These are phyloP conservation scores for Colletotrichum sp. DNA, from an alignment of 2,329 filamentous ascomycete species.

Conservation along the genomic window DNA sequence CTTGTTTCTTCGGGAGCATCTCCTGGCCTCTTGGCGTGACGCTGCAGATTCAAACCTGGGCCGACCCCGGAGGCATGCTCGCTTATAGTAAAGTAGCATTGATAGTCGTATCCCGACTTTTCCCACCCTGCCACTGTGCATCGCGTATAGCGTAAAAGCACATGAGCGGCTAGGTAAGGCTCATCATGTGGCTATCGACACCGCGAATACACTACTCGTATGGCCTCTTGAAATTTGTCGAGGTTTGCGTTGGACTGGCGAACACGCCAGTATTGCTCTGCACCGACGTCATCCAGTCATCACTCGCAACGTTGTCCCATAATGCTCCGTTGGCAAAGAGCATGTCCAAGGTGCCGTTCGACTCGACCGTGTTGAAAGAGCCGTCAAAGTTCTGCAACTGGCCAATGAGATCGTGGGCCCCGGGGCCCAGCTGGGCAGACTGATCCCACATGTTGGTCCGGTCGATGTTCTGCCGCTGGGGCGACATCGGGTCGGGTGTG, in stretches of 20 bases:
- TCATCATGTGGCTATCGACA: not conserved
- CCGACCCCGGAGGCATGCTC: not conserved
- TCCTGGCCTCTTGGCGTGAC: not conserved
- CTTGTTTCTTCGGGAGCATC: too few relatives aligned
- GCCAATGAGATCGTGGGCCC: constrained; percentile 4
- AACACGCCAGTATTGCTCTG: constrained; percentile 1
- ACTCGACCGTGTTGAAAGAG: constrained; percentile 13
- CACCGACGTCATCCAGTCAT: constrained; percentile 14
- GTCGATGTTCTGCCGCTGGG: not conserved
- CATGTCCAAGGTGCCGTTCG: constrained; percentile 13
- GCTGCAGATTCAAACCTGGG: not conserved
- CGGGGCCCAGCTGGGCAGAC: not conserved
- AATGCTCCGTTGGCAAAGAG: constrained; percentile 9
- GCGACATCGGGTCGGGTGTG: not conserved
- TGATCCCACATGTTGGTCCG: constrained; percentile 3
- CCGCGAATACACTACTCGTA: not conserved
- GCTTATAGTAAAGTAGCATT: not conserved
- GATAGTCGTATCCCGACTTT: not conserved
- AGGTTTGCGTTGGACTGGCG: not conserved
- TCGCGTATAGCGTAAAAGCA: not conserved
- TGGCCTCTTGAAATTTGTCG: not conserved
- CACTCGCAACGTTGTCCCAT: constrained; percentile 3
- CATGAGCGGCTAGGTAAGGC: not conserved
- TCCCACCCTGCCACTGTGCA: not conserved
- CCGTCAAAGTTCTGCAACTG: constrained; percentile 14